Percentiles rank a stretch among this genome's conserved stretches.
These are phyloP conservation scores for Candida awuae DNA, from an alignment of 805 yeast species.

Conservation along the genomic window DNA sequence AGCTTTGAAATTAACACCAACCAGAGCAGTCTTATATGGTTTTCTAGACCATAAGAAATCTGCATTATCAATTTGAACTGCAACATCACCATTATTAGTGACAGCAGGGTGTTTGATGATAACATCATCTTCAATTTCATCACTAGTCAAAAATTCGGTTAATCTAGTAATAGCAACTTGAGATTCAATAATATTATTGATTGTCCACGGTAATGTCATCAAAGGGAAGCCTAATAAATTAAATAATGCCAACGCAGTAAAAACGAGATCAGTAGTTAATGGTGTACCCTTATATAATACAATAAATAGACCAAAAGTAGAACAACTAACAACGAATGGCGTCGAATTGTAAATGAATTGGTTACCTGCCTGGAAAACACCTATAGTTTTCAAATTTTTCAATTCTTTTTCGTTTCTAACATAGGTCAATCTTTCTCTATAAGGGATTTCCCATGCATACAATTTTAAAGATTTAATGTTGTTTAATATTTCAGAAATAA, in stretches of 20 bases:
- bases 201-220: constrained; percentile 85
- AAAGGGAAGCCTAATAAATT: constrained; percentile 86
- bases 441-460: constrained; percentile 94
- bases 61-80: constrained; percentile 54
- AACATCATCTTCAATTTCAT: constrained; percentile 70
- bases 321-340: constrained; percentile 83
- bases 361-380: constrained; percentile 60
- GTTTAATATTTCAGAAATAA: constrained; percentile 80
- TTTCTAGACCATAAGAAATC: constrained; percentile 74
- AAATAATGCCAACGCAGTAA: constrained; percentile 84
- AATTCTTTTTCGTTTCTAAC: constrained; percentile 88
- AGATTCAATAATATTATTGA: constrained; percentile 81
- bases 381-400: constrained; percentile 64
- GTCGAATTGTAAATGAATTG: constrained; percentile 76
- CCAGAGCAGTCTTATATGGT: constrained; percentile 54
- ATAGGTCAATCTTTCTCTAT: constrained; percentile 58
- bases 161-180: constrained; percentile 76
- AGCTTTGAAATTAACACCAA: constrained; percentile 41
- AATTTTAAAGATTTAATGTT: constrained; percentile 88
- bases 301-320: constrained; percentile 76
- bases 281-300: constrained; percentile 47
- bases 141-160: constrained; percentile 58
- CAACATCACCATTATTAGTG: constrained; percentile 52
- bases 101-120: constrained; percentile 46
- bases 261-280: constrained; percentile 81